Evolutionary conservation across 176 grass and related monocot species (phyloP).

Genomic region (Elymus sibiricus): DNA sequence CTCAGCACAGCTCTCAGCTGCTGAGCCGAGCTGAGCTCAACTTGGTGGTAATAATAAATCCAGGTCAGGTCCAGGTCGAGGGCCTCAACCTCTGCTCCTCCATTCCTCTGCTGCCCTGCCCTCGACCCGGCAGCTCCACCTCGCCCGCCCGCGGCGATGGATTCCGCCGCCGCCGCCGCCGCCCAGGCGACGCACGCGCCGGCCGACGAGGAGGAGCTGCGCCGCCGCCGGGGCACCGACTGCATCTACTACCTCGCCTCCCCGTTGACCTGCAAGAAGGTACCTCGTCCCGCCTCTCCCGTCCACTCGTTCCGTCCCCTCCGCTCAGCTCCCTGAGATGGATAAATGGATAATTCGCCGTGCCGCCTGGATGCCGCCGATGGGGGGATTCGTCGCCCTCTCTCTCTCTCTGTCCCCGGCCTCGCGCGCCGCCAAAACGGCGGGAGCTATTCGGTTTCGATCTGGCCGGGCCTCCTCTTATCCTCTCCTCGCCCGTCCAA

Average conservation of each 20-base stretch:
- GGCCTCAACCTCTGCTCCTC: too few relatives aligned
- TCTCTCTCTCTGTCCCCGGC: too few relatives aligned
- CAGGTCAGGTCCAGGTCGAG: neutral
- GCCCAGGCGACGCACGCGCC: neutral
- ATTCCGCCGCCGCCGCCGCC: conserved; percentile 21
- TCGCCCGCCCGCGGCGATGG: conserved; percentile 12
- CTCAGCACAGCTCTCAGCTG: too few relatives aligned
- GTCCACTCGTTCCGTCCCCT: neutral
- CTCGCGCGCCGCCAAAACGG: too few relatives aligned
- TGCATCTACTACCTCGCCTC: conserved; percentile 78
- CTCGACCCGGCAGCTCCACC: too few relatives aligned
- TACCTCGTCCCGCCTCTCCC: neutral
- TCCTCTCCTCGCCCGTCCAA: too few relatives aligned
- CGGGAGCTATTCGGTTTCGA: neutral
- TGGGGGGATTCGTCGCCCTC: too few relatives aligned
- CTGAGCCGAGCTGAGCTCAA: too few relatives aligned
- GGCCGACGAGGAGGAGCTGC: conserved; percentile 40
- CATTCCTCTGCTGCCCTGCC: neutral
- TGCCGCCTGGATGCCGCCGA: too few relatives aligned
- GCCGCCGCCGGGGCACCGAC: conserved; percentile 44
- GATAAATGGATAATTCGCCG: neutral
- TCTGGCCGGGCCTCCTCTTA: neutral
- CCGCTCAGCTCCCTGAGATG: too few relatives aligned
- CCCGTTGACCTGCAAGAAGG: conserved; percentile 76
- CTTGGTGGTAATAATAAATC: neutral